Conservation (phyloP, 345 rosid species). For the Barbarea vulgaris region DNA sequence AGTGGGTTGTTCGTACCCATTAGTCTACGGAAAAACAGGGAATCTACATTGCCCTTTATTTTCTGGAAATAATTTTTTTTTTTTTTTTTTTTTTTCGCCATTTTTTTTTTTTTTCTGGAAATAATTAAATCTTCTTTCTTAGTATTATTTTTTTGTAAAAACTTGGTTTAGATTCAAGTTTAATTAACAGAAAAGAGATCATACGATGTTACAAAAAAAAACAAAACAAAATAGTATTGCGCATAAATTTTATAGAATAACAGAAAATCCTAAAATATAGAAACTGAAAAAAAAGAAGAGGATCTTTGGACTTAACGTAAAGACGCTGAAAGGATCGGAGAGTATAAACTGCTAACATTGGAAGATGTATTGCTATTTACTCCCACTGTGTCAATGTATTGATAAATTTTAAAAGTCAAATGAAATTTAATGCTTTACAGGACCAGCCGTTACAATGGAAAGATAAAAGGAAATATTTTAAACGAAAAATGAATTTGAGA, state of each 20-base stretch:
- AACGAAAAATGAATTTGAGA: not conserved
- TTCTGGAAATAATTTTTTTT: not conserved
- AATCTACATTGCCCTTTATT: conserved; percentile 8
- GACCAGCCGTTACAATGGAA: conserved; percentile 34
- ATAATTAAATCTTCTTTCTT: too few species aligned
- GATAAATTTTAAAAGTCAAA: conserved; percentile 17
- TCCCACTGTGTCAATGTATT: conserved; percentile 9
- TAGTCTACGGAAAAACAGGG: conserved; percentile 37
- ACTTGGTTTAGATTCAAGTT: not conserved
- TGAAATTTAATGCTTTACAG: conserved; percentile 27
- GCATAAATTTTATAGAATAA: not conserved
- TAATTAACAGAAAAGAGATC: not conserved
- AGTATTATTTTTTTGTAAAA: not conserved
- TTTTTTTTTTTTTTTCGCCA: not conserved
- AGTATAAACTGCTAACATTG: conserved; percentile 29
- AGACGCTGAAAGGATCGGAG: conserved; percentile 2
- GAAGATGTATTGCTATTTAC: conserved; percentile 28
- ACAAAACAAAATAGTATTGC: not conserved
- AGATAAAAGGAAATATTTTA: conserved; percentile 4
- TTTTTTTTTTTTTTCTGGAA: too few species aligned
- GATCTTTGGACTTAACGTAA: too few species aligned
- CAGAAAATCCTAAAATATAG: too few species aligned
- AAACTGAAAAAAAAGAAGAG: not conserved
- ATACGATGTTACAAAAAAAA: not conserved
- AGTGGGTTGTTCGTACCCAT: conserved; percentile 40